Percentiles rank a stretch among this genome's conserved stretches.
Conservation (phyloP, 176 grass and related monocot genomes). For the Carex cristatella region DNA sequence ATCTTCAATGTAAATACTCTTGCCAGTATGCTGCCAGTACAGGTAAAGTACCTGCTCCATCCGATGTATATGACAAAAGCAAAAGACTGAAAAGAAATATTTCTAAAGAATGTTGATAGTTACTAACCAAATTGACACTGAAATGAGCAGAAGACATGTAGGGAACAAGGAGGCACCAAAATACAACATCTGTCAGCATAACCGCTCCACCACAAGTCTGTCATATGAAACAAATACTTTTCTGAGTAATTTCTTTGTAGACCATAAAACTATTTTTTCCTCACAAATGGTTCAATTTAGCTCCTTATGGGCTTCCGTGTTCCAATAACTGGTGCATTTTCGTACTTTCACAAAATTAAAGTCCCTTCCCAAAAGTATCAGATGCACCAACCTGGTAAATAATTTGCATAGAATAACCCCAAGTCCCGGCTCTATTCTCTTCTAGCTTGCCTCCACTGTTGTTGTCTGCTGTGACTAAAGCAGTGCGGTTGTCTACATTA, state of each 20-base stretch:
- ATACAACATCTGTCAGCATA: conserved; percentile 47
- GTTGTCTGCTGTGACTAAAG: background rate
- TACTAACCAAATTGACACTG: conserved; percentile 44
- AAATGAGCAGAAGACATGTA: conserved; percentile 37
- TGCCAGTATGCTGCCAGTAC: background rate
- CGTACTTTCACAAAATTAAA: no score
- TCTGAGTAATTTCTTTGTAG: no score
- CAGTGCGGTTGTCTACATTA: background rate
- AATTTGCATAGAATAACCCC: conserved; percentile 23
- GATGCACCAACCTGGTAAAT: conserved; percentile 31
- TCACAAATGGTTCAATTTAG: no score
- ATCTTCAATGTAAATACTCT: background rate
- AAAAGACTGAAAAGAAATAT: background rate
- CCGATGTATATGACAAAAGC: background rate
- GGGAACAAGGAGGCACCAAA: conserved; percentile 45
- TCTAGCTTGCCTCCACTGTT: background rate
- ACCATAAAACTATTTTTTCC: no score
- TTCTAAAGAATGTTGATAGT: background rate
- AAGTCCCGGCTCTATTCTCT: background rate
- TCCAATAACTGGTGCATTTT: no score
- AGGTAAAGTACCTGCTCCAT: background rate
- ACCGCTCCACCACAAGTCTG: conserved; percentile 35
- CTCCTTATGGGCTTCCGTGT: no score
- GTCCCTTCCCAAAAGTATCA: background rate
- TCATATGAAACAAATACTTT: background rate